A percentile compares a stretch with the other conserved stretches of the same genome.
Evolutionary conservation across 768 basidiomycete genomes (phyloP).

Genomic region (Podaxis sp.): DNA sequence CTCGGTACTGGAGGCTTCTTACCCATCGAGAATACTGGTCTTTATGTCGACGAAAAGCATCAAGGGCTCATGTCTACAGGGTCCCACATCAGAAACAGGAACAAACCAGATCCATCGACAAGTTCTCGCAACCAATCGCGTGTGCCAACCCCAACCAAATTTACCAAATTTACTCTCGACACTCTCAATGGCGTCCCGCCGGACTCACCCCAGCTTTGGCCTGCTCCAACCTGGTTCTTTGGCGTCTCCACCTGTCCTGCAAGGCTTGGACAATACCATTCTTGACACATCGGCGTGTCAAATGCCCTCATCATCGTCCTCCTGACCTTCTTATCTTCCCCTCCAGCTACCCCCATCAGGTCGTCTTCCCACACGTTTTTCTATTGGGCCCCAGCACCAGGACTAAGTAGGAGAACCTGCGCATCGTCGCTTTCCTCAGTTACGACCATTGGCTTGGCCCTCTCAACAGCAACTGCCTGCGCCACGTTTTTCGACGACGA

Average conservation of each 20-base stretch:
- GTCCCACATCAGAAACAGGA: slow-evolving; percentile 4
- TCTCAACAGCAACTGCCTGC: background rate
- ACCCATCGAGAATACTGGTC: background rate
- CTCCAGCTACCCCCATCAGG: background rate
- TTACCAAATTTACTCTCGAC: background rate
- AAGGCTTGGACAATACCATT: background rate
- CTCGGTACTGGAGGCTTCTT: slow-evolving; percentile 2
- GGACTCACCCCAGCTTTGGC: background rate
- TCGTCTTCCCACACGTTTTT: slow-evolving; percentile 6
- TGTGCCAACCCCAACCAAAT: background rate
- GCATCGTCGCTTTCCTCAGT: background rate
- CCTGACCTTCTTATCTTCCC: slow-evolving; percentile 1
- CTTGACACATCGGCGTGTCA: background rate
- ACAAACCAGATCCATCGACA: background rate
- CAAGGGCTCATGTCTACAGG: slow-evolving; percentile 9
- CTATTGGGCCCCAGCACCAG: slow-evolving; percentile 1
- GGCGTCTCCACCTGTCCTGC: background rate
- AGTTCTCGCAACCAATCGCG: background rate
- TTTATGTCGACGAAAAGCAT: background rate
- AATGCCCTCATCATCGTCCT: background rate
- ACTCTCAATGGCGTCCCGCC: background rate
- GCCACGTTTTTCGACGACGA: background rate
- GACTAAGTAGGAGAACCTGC: background rate
- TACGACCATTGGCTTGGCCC: background rate
- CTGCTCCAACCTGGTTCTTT: background rate